Evolutionary conservation across 768 basidiomycete genomes (phyloP), one percentile per base, ranked within the genome.

Genomic region (Candolleomyces efflorescens): DNA sequence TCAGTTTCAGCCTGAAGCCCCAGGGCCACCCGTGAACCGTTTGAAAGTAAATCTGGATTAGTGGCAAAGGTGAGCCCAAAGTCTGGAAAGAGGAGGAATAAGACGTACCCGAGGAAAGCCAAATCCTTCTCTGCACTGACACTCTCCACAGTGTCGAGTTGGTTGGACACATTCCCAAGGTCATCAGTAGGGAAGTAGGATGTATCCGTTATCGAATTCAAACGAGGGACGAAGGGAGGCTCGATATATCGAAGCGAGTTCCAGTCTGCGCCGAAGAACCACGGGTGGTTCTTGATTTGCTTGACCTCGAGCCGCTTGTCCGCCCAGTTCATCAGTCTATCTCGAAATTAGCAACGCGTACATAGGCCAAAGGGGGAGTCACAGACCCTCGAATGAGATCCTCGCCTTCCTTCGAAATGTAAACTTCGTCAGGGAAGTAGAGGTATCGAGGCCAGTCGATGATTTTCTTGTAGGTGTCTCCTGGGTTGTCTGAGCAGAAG

Each of bases 391-490:
- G 79, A 66, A 99, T 88, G 65, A 99, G 73, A 70, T 96, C 88
- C 67, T 96, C 94, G 0, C 92, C 90, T 73, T 98, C 96, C 50
- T 85, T 81, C 56, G 92, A 95, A 60, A 99, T 86, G 68, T 90
- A 92, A 1, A 98, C 90, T 66, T 99, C 95, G 64, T 97, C 93
- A 0, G 96, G 96, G 77, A 99, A 94, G 68, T 80, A 86, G 50
- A 99, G 80, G 69, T 95, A 94, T 60, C 84, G 84, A 44, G 85
- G 83, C 96, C 96, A 99, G 58, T 96, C 91, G 60, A 98, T 88
- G 66, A 99, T 98, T 77, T 98, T 98, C 69, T 94, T 89, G 78
- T 99, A 99, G 17, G 95, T 98, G 69, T 99, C 96, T 63, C 90
- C 91, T 15, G 96, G 95, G 67, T 93, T 94, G 68, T 98, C 94